These are phyloP conservation scores for Fomitopsis palustris DNA, from an alignment of 1,284 basidiomycete species.

Conservation along the genomic window DNA sequence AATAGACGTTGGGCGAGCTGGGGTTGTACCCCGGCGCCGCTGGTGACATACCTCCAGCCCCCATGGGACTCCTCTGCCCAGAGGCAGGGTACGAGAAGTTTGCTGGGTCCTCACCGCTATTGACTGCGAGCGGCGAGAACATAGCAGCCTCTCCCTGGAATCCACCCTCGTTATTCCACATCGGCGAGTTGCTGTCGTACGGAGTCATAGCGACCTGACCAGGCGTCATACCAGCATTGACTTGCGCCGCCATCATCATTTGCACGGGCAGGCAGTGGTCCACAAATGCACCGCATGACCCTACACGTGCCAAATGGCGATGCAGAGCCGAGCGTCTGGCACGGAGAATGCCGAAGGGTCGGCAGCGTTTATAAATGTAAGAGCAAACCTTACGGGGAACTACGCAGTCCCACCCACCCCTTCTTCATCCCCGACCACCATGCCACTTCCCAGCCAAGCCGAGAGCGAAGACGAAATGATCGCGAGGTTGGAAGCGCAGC, in stretches of 20 bases:
- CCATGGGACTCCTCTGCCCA: conserved; percentile 81
- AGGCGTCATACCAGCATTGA: conserved; percentile 89
- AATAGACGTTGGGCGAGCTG: conserved; percentile 80
- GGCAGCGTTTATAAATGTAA: too few relatives aligned
- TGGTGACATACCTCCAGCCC: conserved; percentile 78
- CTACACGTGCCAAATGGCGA: too few relatives aligned
- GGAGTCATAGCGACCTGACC: conserved; percentile 92
- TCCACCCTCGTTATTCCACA: conserved; percentile 63
- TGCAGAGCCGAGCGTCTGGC: too few relatives aligned
- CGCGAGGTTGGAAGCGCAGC: too few relatives aligned
- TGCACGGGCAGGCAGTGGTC: conserved; percentile 93
- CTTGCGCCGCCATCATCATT: conserved; percentile 75
- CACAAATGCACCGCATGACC: conserved; percentile 97
- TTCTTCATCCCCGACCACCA: too few relatives aligned
- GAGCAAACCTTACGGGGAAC: too few relatives aligned
- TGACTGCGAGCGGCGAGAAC: conserved; percentile 92
- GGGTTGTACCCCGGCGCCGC: conserved; percentile 77
- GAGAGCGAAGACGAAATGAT: too few relatives aligned
- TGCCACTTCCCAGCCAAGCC: too few relatives aligned
- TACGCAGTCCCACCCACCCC: too few relatives aligned
- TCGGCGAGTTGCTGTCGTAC: conserved; percentile 88
- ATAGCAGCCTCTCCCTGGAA: conserved; percentile 84
- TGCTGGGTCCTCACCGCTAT: conserved; percentile 78
- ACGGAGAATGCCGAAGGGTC: too few relatives aligned
- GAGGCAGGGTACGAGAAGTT: conserved; percentile 73